Evolutionary conservation across 2,329 filamentous ascomycete genomes (phyloP), one percentile per base, ranked within the genome.

Genomic region (Chalara sp.): DNA sequence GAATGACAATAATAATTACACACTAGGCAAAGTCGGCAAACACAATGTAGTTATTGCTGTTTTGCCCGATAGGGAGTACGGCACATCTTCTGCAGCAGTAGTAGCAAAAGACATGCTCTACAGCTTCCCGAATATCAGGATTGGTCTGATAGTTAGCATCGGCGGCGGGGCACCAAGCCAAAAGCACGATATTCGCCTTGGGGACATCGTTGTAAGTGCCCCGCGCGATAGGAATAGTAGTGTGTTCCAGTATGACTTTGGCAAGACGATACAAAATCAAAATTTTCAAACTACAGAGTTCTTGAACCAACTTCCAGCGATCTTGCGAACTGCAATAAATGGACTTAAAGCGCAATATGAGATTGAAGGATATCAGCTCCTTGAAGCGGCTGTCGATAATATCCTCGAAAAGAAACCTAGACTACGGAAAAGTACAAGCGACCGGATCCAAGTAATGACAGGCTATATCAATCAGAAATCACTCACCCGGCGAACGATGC

Each of bases 131-230:
- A 43, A 42, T 43, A 51, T 61, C 32, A 47, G 40, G 35, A 45
- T 56, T n/a, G 48, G 53, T 45, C 35, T 58, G 28, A 46, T 58
- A 46, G 56, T 58, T 33, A 54, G 56, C 11, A 53, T 56, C 29
- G 55, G 54, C 7, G 55, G 55, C 33, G 56, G 55, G 7, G 50
- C 40, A 13, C 53, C 55, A 47, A 46, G 48, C 37, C 31, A 44
- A 37, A 46, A 48, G 32, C 40, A 49, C 44, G 61, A 65, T 39
- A 64, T 65, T 46, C 63, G 61, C 32, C 58, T 67, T 0, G 64
- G 62, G 3, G 63, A 66, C 49, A 56, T 65, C 6, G 58, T 50
- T 5, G 44, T 54, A 4, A 48, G 44, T 13, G 52, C 55, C 8
- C 56, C 59, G 31, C 41, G 48, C 21, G 48, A 53, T 52, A 42